Evolutionary conservation across 257 asterid species (phyloP), one percentile per base, ranked within the genome.

Genomic region (Solanum chilense): DNA sequence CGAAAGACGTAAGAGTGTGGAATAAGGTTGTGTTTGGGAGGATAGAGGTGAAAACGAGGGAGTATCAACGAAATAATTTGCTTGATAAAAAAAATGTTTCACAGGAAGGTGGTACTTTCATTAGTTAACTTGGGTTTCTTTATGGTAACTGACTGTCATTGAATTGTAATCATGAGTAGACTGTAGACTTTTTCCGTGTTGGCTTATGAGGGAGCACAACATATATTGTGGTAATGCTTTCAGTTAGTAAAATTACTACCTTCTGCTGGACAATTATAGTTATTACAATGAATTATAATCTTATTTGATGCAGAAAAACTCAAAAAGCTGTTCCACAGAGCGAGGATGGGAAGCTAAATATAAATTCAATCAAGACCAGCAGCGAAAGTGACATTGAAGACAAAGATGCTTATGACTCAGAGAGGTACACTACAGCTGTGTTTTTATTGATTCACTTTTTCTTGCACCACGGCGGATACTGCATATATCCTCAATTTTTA

Each of bases 271-370:
- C 45, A 21, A 37, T 62, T 18, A 69, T 47, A 84, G 16, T 35
- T 42, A 27, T 82, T 74, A 12, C 29, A 68, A 39, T 84, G 29
- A 15, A 31, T 44, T 77, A 42, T 13, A 52, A 62, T 68, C 56
- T 85, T 85, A 44, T 78, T 88, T 66, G 52, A 39, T 85, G 58
- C 91, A 93, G 97, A 70, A 92, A 92, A 91, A 88, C 91, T 74
- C 92, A 90, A 90, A 89, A 88, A 91, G 47, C 20, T 80, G 33
- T 85, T 8, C 71, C 18, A 5, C 82, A 88, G 76, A 85, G 75
- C 35, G 87, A 75, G 33, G 89, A 62, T 11, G 74, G 62, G 47
- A 49, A 66, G 76, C 58, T 5, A 27, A 31, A 15, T 37, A n/a
- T 52, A 27, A 52, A 45, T 18, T 84, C 88, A 25, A 73, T 37